Conservation (phyloP, 345 rosid species). For the Salix suchowensis region DNA sequence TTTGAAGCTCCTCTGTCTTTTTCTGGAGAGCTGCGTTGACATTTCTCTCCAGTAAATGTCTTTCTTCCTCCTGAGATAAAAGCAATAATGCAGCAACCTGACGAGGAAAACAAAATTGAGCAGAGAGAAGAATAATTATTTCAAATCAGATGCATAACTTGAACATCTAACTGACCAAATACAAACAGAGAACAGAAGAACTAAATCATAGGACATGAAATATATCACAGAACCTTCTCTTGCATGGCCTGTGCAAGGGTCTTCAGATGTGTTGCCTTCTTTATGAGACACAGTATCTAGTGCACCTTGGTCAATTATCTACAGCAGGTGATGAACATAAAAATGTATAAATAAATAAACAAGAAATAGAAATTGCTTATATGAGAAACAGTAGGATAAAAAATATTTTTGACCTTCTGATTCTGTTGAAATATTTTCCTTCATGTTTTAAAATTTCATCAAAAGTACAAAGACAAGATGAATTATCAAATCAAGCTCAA, state of each 20-base stretch:
- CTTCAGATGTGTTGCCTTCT: conserved; percentile 44
- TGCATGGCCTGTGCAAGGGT: conserved; percentile 73
- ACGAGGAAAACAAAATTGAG: conserved; percentile 12
- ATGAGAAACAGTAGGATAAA: background rate
- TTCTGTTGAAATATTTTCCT: background rate
- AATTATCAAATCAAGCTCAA: background rate
- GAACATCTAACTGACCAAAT: background rate
- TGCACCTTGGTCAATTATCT: conserved; percentile 35
- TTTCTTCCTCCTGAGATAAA: conserved; percentile 92
- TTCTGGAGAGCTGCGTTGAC: conserved; percentile 74
- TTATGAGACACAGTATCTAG: conserved; percentile 18
- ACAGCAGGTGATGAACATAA: conserved; percentile 20
- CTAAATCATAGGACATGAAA: conserved; percentile 2
- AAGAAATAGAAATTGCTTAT: background rate
- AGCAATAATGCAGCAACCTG: conserved; percentile 83
- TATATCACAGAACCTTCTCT: conserved; percentile 61
- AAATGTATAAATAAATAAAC: background rate
- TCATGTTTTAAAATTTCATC: background rate
- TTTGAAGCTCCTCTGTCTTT: conserved; percentile 84
- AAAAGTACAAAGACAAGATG: background rate
- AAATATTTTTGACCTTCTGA: background rate
- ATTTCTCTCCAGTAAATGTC: conserved; percentile 86
- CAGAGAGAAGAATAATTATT: conserved; percentile 6
- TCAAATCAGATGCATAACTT: background rate
- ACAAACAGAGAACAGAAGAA: background rate